Conservation (phyloP, 805 yeast genomes). For the Wickerhamiella kazuoi region DNA sequence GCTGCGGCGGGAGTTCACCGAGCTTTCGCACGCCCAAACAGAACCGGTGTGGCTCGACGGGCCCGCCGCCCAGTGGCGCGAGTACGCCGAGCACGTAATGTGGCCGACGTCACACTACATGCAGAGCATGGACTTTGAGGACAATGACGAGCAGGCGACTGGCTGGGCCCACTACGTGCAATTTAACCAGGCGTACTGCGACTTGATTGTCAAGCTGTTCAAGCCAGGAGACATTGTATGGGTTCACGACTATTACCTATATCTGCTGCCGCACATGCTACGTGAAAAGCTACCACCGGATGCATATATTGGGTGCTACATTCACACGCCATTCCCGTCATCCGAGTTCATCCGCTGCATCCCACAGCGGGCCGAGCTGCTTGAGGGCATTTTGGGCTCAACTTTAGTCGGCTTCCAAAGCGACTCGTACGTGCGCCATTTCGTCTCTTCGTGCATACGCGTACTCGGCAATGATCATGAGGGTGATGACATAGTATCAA, state of each 20-base stretch:
- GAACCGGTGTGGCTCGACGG: constrained; percentile 73
- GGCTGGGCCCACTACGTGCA: constrained; percentile 74
- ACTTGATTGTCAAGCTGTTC: constrained; percentile 54
- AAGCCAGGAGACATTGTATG: constrained; percentile 80
- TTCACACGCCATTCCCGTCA: constrained; percentile 90
- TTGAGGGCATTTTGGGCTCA: constrained; percentile 86
- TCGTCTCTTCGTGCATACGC: constrained; percentile 76
- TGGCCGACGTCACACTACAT: constrained; percentile 96
- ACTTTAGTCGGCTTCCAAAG: constrained; percentile 77
- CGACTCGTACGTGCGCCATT: constrained; percentile 74
- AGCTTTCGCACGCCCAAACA: constrained; percentile 8
- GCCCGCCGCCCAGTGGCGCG: constrained; percentile 65
- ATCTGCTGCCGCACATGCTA: constrained; percentile 66
- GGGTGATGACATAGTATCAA: constrained; percentile 36
- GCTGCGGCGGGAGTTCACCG: constrained; percentile 29
- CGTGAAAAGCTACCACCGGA: constrained; percentile 25
- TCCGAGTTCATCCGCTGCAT: constrained; percentile 84
- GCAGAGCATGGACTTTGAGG: constrained; percentile 23
- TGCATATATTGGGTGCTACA: constrained; percentile 56
- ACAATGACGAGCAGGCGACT: constrained; percentile 34
- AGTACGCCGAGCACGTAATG: constrained; percentile 70
- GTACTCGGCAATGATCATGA: constrained; percentile 57
- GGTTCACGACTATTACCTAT: constrained; percentile 79
- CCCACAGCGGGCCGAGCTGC: constrained; percentile 60
- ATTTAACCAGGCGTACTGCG: constrained; percentile 80